phyloP scores from a whole-genome alignment of 371 early-diverging fungal genomes.

The Lichtheimia corymbifera region DNA sequence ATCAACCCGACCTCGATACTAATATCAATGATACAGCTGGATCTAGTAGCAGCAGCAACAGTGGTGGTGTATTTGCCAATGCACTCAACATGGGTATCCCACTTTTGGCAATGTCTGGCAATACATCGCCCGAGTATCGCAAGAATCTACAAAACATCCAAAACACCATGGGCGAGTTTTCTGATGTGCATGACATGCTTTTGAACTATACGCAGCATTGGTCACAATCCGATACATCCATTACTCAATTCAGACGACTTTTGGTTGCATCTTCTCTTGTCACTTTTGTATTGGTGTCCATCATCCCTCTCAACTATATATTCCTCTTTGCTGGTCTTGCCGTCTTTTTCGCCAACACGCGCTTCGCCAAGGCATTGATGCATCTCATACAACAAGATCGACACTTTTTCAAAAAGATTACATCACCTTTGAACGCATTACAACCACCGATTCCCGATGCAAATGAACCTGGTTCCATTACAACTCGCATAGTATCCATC shows the following conservation, averaged over 20 bases:
- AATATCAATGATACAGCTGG: not conserved
- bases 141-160: constrained; percentile 44
- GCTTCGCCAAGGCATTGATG: constrained; percentile 28
- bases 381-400: constrained; percentile 21
- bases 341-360: constrained; percentile 33
- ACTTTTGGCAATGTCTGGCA: constrained; percentile 12
- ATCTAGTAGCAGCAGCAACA: too few relatives aligned
- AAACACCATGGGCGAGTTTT: constrained; percentile 51
- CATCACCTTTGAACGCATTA: constrained; percentile 1
- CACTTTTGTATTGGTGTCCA: constrained; percentile 16
- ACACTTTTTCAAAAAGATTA: constrained; percentile 5
- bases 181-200: constrained; percentile 31
- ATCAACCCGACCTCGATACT: not conserved
- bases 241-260: constrained; percentile 27
- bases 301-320: constrained; percentile 26
- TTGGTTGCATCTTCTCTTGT: constrained; percentile 15
- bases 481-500: not conserved
- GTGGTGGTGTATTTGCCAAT: not conserved
- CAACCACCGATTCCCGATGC: constrained; percentile 9
- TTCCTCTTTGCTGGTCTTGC: constrained; percentile 24
- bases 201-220: constrained; percentile 23
- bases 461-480: not conserved
- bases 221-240: constrained; percentile 30
- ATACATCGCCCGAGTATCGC: constrained; percentile 38
- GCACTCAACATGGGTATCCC: not conserved